These are phyloP conservation scores for Penicillium waksmanii DNA, from an alignment of 495 filamentous ascomycete species.

Conservation along the genomic window DNA sequence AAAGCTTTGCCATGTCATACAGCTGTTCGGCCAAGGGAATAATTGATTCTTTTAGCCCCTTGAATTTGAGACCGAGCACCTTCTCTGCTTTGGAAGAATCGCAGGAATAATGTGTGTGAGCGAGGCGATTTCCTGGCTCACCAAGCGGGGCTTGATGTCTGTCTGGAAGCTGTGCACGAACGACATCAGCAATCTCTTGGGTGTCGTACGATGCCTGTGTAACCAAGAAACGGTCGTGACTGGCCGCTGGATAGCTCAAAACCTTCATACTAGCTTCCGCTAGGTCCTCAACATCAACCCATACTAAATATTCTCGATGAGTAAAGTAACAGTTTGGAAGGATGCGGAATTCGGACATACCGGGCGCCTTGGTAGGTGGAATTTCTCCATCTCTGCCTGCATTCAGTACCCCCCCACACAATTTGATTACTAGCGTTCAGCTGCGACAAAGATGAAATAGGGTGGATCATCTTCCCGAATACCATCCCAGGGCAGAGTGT, in stretches of 20 bases:
- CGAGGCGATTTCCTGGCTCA: constrained; percentile 29
- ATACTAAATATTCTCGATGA: constrained; percentile 16
- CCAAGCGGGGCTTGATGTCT: constrained; percentile 24
- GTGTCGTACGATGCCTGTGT: constrained; percentile 35
- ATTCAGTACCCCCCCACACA: constrained; percentile 32
- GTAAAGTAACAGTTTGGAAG: background rate
- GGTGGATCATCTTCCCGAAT: constrained; percentile 36
- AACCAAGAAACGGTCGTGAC: constrained; percentile 39
- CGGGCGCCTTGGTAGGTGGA: constrained; percentile 28
- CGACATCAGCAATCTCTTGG: constrained; percentile 38
- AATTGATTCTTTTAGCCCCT: constrained; percentile 23
- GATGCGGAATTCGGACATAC: constrained; percentile 9
- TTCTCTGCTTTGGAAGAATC: constrained; percentile 27
- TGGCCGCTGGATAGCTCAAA: constrained; percentile 28
- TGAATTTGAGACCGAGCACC: constrained; percentile 23
- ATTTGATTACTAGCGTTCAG: constrained; percentile 36
- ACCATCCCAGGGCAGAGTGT: constrained; percentile 35
- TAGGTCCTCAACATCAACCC: constrained; percentile 40
- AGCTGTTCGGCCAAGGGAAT: constrained; percentile 28
- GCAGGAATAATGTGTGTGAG: constrained; percentile 32
- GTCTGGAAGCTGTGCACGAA: constrained; percentile 30
- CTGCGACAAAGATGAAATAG: constrained; percentile 23
- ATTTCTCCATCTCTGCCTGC: constrained; percentile 22
- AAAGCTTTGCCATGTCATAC: constrained; percentile 20
- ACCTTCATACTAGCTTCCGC: constrained; percentile 36